These are phyloP conservation scores for Raphanus sativus DNA, from an alignment of 345 rosid species.

Conservation along the genomic window DNA sequence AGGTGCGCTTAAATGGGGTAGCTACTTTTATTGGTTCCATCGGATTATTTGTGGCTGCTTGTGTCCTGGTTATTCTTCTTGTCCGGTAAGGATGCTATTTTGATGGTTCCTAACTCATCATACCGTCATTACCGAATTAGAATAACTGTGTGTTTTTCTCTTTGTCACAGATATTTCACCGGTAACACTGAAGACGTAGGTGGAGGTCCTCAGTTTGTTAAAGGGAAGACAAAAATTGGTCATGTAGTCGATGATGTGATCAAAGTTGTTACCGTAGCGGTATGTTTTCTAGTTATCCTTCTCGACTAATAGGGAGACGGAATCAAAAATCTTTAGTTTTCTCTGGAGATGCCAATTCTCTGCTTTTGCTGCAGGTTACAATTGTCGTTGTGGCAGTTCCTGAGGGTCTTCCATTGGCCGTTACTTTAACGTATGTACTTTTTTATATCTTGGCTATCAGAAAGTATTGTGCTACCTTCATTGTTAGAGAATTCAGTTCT, in stretches of 20 bases:
- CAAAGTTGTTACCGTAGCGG: conserved; percentile 83
- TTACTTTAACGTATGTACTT: conserved; percentile 80
- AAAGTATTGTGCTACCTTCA: background rate
- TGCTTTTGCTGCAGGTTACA: conserved; percentile 63
- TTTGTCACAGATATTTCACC: conserved; percentile 61
- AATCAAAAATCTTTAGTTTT: background rate
- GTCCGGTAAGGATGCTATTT: conserved; percentile 52
- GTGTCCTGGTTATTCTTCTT: conserved; percentile 75
- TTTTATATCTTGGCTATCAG: conserved; percentile 13
- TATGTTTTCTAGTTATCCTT: conserved; percentile 43
- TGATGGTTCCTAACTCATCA: background rate
- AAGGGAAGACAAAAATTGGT: conserved; percentile 64
- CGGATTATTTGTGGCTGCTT: conserved; percentile 74
- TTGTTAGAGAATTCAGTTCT: conserved; percentile 7
- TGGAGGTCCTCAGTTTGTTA: conserved; percentile 53
- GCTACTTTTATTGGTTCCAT: conserved; percentile 94
- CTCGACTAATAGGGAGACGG: background rate
- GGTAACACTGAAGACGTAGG: conserved; percentile 55
- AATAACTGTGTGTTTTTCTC: background rate
- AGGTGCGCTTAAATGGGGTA: conserved; percentile 98
- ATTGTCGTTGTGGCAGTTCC: conserved; percentile 99
- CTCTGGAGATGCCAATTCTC: conserved; percentile 17
- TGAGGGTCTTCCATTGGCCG: conserved; percentile 98
- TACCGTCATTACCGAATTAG: background rate
- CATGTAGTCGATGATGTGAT: conserved; percentile 67